A percentile compares a stretch with the other conserved stretches of the same genome.
Evolutionary conservation across 345 rosid species (phyloP).

Genomic region (Lepidium aucheri): DNA sequence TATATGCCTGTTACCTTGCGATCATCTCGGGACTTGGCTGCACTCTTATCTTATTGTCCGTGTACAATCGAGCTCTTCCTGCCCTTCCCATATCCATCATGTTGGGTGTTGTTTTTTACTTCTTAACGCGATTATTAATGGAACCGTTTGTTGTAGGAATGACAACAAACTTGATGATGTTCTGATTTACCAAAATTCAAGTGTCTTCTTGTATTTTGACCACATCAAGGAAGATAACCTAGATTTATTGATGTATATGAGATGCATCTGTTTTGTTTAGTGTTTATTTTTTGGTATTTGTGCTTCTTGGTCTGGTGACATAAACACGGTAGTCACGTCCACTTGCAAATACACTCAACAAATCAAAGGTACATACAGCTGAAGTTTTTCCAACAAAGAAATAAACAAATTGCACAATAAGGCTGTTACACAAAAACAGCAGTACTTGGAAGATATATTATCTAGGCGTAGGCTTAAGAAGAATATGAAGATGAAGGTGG

Average conservation of each 20-base stretch:
- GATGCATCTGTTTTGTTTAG: neutral
- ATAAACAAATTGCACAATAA: neutral
- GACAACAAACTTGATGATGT: slow-evolving; percentile 74
- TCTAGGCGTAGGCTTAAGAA: neutral
- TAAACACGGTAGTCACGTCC: neutral
- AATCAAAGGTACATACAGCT: neutral
- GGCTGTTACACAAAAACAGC: neutral
- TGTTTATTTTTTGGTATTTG: neutral
- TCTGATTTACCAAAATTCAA: slow-evolving; percentile 32
- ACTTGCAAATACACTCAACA: slow-evolving; percentile 14
- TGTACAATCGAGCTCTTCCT: slow-evolving; percentile 74
- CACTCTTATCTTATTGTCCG: slow-evolving; percentile 87
- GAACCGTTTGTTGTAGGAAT: slow-evolving; percentile 87
- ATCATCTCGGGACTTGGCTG: slow-evolving; percentile 95
- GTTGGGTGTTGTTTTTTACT: slow-evolving; percentile 79
- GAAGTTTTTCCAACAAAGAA: neutral
- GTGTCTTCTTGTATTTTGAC: neutral
- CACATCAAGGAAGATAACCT: neutral
- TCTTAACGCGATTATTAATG: slow-evolving; percentile 85
- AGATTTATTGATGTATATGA: too few relatives aligned
- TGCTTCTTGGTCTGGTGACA: neutral
- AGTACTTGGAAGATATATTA: neutral
- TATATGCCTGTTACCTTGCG: slow-evolving; percentile 92
- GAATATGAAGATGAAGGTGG: neutral
- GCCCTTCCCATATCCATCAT: slow-evolving; percentile 93